phyloP scores from a whole-genome alignment of 2,329 filamentous ascomycete genomes.

The Colletotrichum orchidophilum region DNA sequence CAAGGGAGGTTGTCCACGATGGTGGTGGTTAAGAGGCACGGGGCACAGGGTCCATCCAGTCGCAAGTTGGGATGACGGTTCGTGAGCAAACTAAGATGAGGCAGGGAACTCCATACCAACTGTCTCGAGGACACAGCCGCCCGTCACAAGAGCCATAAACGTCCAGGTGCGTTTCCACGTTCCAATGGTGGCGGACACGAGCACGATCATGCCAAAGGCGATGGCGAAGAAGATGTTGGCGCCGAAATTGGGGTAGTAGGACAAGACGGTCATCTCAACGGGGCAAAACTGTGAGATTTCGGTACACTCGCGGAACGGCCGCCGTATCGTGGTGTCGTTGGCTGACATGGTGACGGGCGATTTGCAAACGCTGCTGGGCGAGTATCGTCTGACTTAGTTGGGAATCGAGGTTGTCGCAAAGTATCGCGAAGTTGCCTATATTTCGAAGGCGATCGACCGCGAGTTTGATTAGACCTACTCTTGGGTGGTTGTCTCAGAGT shows the following conservation, averaged over 20 bases:
- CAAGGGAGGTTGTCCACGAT: background rate
- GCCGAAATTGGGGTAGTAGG: conserved; percentile 65
- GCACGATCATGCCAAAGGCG: conserved; percentile 55
- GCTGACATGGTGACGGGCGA: conserved; percentile 14
- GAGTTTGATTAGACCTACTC: background rate
- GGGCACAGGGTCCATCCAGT: conserved; percentile 9
- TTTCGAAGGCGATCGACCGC: background rate
- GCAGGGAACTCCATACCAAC: conserved; percentile 49
- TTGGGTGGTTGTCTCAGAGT: background rate
- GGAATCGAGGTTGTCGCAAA: background rate
- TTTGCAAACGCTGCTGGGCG: background rate
- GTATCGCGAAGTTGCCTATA: too few relatives aligned
- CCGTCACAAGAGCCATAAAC: conserved; percentile 58
- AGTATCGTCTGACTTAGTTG: background rate
- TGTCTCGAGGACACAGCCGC: conserved; percentile 61
- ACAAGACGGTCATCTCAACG: conserved; percentile 61
- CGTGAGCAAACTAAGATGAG: background rate
- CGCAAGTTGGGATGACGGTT: background rate
- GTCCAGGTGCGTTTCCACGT: conserved; percentile 64
- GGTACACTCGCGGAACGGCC: conserved; percentile 43
- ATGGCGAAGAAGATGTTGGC: conserved; percentile 64
- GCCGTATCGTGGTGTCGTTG: conserved; percentile 21
- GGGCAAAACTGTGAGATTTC: conserved; percentile 56
- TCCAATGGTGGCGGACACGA: conserved; percentile 54
- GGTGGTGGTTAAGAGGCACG: background rate